phyloP scores from a whole-genome alignment of 208 protist genomes.

The Trypanosoma avium region DNA sequence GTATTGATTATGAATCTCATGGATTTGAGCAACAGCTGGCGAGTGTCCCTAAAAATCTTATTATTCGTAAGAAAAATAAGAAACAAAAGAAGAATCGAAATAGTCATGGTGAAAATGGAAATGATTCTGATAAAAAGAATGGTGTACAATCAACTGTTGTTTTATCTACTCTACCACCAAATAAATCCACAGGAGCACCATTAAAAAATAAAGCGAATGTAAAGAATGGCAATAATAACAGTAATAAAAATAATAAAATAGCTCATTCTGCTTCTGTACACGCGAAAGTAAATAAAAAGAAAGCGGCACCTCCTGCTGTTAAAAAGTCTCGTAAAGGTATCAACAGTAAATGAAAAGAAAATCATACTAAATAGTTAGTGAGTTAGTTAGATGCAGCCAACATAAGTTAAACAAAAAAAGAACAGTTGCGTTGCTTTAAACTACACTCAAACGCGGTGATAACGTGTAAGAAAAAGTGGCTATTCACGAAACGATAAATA shows the following conservation, averaged over 20 bases:
- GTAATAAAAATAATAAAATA: not conserved
- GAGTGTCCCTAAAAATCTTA: conserved; percentile 32
- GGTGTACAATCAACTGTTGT: not conserved
- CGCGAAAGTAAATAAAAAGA: not conserved
- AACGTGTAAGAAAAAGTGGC: not conserved
- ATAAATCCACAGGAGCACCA: not conserved
- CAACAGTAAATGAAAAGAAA: not conserved
- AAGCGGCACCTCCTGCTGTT: not conserved
- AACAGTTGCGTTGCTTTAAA: not conserved
- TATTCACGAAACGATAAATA: conserved; percentile 10
- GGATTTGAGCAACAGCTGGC: conserved; percentile 67
- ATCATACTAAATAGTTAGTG: not conserved
- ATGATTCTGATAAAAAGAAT: not conserved
- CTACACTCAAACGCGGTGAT: not conserved
- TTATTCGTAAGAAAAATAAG: conserved; percentile 26
- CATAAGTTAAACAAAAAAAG: not conserved
- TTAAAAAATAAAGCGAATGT: not conserved
- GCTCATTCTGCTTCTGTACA: not conserved
- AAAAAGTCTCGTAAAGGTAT: not conserved
- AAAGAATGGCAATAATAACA: not conserved
- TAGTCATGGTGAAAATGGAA: not conserved
- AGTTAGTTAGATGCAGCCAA: not conserved
- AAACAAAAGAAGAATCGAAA: not conserved
- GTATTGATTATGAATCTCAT: conserved; percentile 62
- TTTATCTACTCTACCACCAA: conserved; percentile 1